Evolutionary conservation across 2,329 filamentous ascomycete species (phyloP).

Genomic region (Aspergillus pseudotamarii): DNA sequence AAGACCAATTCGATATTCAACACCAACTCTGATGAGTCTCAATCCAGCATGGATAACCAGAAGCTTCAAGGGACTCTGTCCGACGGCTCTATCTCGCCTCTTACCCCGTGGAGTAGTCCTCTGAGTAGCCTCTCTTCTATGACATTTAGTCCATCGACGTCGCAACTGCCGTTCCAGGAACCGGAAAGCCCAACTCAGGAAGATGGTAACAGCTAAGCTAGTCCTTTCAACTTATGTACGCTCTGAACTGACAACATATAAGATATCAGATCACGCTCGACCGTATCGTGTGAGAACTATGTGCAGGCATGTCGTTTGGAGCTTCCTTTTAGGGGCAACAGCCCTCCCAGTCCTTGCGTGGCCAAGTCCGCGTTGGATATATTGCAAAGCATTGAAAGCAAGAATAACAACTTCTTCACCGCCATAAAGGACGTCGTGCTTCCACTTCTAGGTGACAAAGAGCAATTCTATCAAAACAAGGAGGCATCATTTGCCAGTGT

Average conservation of each 20-base stretch:
- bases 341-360: not conserved
- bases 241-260: not conserved
- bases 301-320: not conserved
- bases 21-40: not conserved
- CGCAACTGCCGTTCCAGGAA: not conserved
- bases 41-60: not conserved
- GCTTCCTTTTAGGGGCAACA: not conserved
- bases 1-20: not conserved
- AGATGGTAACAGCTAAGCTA: not conserved
- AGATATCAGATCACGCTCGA: not conserved
- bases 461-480: not conserved
- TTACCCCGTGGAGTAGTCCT: not conserved
- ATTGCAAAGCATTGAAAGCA: not conserved
- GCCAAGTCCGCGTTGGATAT: not conserved
- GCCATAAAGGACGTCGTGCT: not conserved
- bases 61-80: not conserved
- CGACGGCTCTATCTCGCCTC: not conserved
- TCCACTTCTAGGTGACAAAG: not conserved
- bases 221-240: not conserved
- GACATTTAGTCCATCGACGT: too few species aligned
- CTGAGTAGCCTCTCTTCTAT: not conserved
- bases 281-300: not conserved
- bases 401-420: not conserved
- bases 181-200: not conserved
- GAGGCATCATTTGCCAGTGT: not conserved